Evolutionary conservation across 192 early-diverging fungal species (phyloP).

Genomic region (Coemansia sp.): DNA sequence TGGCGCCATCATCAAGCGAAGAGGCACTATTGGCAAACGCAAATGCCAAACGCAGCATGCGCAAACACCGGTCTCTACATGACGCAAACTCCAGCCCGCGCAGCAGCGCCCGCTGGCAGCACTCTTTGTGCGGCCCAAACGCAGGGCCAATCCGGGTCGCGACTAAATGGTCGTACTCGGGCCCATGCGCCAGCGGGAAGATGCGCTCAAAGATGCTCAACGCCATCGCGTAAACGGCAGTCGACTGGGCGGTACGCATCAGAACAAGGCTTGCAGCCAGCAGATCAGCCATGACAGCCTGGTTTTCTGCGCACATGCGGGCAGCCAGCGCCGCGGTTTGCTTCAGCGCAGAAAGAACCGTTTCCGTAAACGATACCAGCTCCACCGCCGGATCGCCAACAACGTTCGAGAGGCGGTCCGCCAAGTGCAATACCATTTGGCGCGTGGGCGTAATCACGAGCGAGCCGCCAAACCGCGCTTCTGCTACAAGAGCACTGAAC

Average conservation of each 20-base stretch:
- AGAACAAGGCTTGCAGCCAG: slow-evolving; percentile 29
- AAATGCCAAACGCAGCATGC: slow-evolving; percentile 27
- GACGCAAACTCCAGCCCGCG: slow-evolving; percentile 38
- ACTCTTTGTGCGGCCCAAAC: background rate
- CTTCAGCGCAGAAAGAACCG: slow-evolving; percentile 35
- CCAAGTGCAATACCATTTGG: slow-evolving; percentile 36
- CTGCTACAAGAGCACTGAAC: slow-evolving; percentile 35
- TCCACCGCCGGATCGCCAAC: slow-evolving; percentile 36
- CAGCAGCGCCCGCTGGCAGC: slow-evolving; percentile 28
- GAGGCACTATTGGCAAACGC: background rate
- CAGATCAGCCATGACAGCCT: slow-evolving; percentile 25
- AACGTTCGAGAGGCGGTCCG: slow-evolving; percentile 53
- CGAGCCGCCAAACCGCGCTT: slow-evolving; percentile 40
- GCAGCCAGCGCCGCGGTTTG: slow-evolving; percentile 40
- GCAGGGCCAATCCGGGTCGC: slow-evolving; percentile 11
- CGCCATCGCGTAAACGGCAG: slow-evolving; percentile 31
- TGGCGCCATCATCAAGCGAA: background rate
- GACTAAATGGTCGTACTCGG: slow-evolving; percentile 7
- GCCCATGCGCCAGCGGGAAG: slow-evolving; percentile 23
- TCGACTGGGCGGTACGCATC: slow-evolving; percentile 36
- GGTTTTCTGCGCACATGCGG: slow-evolving; percentile 32
- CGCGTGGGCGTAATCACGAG: slow-evolving; percentile 47
- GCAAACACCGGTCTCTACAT: slow-evolving; percentile 44
- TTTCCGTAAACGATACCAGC: slow-evolving; percentile 34
- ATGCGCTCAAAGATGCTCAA: slow-evolving; percentile 50